Evolutionary conservation across 2,329 filamentous ascomycete species (phyloP), one percentile per base, ranked within the genome.

Genomic region (Epichloe glyceriae): DNA sequence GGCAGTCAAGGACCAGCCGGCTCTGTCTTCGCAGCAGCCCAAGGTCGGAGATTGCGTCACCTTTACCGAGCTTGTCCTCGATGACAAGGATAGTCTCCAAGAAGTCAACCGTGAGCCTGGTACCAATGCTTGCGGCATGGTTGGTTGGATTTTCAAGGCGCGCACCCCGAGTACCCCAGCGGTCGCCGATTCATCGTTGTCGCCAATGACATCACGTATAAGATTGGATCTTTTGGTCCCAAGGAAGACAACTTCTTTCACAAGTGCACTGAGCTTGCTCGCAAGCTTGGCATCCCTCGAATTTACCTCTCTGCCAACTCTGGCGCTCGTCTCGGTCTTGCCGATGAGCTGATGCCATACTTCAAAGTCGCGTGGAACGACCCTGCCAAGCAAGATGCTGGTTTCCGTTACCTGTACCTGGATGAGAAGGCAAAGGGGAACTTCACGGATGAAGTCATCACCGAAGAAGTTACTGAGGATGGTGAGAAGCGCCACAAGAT

Each of bases 251-350:
- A 87, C 61, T 98, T 95, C 81, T 98, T 98, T 82, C 79, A 94
- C 78, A 96, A 97, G 78, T 98, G 93, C 74, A 97, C 93, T 10
- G 90, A 98, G 70, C 78, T 96, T 58, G 93, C 93, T 55, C 84
- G 90, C 61, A 91, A 88, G 75, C 76, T 96, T 55, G 93, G 93
- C 39, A 95, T 98, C 62, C 93, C 93, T 22, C 87, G 93, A 60
- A 91, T 98, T 66, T 98, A 98, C 73, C 76, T 98, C 53, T 98
- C 93, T 67, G 93, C 93, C 67, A 98, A 98, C 79, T 98, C 93
- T 53, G 93, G 93, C 79, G 93, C 93, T 58, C 90, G 93, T 64
- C 88, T 98, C 61, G 93, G 93, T 63, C 85, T 98, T 69, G 93
- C 93, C 54, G 90, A 95, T 60, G 93, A 97, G 75, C 76, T 98